A percentile compares a stretch with the other conserved stretches of the same genome.
Evolutionary conservation across 108 stramenopile species (phyloP).

Genomic region (Skeletonema menzelii): DNA sequence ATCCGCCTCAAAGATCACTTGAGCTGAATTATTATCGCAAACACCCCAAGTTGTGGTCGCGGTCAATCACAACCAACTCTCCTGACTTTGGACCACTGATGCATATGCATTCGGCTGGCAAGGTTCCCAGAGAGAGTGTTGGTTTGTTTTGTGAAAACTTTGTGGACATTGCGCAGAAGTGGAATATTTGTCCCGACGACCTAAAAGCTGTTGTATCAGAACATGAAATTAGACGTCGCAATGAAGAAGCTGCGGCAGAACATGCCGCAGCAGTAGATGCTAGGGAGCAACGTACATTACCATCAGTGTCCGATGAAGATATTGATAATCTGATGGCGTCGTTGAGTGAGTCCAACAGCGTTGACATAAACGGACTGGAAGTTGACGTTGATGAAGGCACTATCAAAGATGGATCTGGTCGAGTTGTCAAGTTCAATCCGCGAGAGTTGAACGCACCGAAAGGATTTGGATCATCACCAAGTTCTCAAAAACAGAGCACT

Average conservation of each 20-base stretch:
- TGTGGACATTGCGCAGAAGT: conserved; percentile 56
- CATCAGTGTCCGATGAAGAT: conserved; percentile 17
- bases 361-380: neutral
- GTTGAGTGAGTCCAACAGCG: conserved; percentile 6
- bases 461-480: conserved; percentile 42
- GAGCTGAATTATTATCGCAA: conserved; percentile 60
- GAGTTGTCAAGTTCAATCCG: conserved; percentile 27
- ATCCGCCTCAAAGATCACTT: conserved; percentile 74
- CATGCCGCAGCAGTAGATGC: conserved; percentile 16
- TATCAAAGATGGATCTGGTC: conserved; percentile 22
- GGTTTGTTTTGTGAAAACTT: conserved; percentile 77
- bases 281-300: neutral
- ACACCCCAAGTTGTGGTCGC: conserved; percentile 54
- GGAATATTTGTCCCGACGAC: conserved; percentile 84
- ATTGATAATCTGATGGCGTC: conserved; percentile 20
- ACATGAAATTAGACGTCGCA: conserved; percentile 21
- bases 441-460: conserved; percentile 38
- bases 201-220: conserved; percentile 46
- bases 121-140: conserved; percentile 47
- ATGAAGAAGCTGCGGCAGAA: conserved; percentile 13
- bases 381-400: conserved; percentile 22
- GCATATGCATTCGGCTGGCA: conserved; percentile 51
- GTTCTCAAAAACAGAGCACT: too few relatives aligned
- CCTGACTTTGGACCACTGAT: conserved; percentile 80
- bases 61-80: conserved; percentile 59